A percentile compares a stretch with the other conserved stretches of the same genome.
Conservation (phyloP, 176 grass and related monocot genomes). For the Oryza officinalis region DNA sequence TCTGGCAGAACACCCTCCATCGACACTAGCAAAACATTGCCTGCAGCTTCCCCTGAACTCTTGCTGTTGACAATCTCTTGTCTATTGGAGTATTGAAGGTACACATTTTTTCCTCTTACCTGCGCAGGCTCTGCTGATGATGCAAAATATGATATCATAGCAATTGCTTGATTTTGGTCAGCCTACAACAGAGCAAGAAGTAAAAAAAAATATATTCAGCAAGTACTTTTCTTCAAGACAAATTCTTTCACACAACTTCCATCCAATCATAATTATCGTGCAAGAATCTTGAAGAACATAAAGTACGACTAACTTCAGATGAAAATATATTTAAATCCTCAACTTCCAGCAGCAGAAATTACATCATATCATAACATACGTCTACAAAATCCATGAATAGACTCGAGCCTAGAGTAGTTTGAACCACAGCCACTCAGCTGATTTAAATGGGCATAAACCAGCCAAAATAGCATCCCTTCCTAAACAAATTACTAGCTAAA, state of each 20-base stretch:
- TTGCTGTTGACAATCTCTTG: slow-evolving; percentile 89
- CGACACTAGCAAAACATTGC: slow-evolving; percentile 83
- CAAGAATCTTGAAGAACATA: background rate
- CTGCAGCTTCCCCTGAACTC: slow-evolving; percentile 63
- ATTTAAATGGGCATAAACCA: background rate
- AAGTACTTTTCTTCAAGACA: background rate
- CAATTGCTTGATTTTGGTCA: slow-evolving; percentile 87
- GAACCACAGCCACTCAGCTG: background rate
- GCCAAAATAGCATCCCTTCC: background rate
- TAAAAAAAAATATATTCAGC: background rate
- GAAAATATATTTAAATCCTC: background rate
- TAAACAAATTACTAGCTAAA: background rate
- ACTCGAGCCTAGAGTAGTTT: background rate
- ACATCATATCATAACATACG: background rate
- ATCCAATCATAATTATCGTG: slow-evolving; percentile 6
- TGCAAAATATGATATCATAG: slow-evolving; percentile 90
- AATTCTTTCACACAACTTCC: slow-evolving; percentile 23
- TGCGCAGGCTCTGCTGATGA: slow-evolving; percentile 86
- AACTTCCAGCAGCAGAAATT: background rate
- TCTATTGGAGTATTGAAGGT: slow-evolving; percentile 97
- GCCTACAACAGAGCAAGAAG: slow-evolving; percentile 48
- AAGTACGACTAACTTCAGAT: background rate
- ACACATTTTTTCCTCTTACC: slow-evolving; percentile 95
- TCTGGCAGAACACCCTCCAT: slow-evolving; percentile 85
- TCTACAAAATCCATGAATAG: background rate